A percentile compares a stretch with the other conserved stretches of the same genome.
Evolutionary conservation across 108 stramenopile species (phyloP).

Genomic region (Skeletonema marinoi): DNA sequence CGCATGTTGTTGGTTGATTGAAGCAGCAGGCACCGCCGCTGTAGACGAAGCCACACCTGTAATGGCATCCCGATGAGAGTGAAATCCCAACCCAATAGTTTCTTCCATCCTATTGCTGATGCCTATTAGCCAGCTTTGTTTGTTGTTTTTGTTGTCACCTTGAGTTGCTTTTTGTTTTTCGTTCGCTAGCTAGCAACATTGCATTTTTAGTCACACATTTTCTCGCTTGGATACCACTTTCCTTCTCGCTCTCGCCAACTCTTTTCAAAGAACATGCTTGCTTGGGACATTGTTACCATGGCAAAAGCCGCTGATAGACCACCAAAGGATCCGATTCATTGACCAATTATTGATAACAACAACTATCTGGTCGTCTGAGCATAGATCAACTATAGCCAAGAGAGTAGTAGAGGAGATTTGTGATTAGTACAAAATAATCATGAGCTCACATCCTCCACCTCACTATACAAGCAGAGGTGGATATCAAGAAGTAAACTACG

Average conservation of each 20-base stretch:
- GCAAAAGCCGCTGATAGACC: too few relatives aligned
- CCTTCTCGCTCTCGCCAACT: not conserved
- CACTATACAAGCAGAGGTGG: not conserved
- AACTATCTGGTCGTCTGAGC: too few relatives aligned
- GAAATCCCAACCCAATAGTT: conserved; percentile 25
- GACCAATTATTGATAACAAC: too few relatives aligned
- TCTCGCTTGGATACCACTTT: not conserved
- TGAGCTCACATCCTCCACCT: not conserved
- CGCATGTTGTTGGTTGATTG: conserved; percentile 2
- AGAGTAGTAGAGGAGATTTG: too few relatives aligned
- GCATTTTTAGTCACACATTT: too few relatives aligned
- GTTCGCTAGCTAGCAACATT: too few relatives aligned
- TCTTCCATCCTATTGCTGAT: conserved; percentile 12
- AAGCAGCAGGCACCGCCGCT: not conserved
- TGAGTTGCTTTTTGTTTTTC: too few relatives aligned
- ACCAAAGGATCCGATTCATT: too few relatives aligned
- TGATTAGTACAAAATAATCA: not conserved
- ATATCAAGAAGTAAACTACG: not conserved
- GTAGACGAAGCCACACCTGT: not conserved
- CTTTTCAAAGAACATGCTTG: not conserved
- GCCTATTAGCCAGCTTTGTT: too few relatives aligned
- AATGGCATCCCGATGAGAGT: conserved; percentile 3
- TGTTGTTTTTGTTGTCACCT: too few relatives aligned
- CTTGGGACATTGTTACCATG: too few relatives aligned
- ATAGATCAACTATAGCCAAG: too few relatives aligned